A percentile compares a stretch with the other conserved stretches of the same genome.
Conservation (phyloP, 495 filamentous ascomycete genomes). For the Tuber microsphaerosporum region DNA sequence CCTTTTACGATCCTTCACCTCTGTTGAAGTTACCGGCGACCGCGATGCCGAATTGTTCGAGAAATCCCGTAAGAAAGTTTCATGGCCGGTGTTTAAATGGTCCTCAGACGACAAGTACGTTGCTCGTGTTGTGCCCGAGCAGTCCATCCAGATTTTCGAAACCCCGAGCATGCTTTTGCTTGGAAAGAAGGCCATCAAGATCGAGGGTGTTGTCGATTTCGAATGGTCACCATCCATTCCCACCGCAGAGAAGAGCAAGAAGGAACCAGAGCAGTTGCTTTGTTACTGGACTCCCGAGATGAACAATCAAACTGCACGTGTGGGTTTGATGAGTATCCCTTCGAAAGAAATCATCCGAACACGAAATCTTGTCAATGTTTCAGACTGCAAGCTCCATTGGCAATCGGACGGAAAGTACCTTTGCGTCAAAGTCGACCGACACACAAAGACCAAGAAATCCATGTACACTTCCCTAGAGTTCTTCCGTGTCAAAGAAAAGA, state of each 20-base stretch:
- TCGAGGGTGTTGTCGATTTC: slow-evolving; percentile 94
- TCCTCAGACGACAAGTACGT: slow-evolving; percentile 95
- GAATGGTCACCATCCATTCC: slow-evolving; percentile 87
- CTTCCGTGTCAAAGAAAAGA: slow-evolving; percentile 92
- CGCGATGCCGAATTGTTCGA: slow-evolving; percentile 46
- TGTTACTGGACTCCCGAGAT: slow-evolving; percentile 99
- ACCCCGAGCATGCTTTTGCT: slow-evolving; percentile 84
- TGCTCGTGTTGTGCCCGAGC: slow-evolving; percentile 76
- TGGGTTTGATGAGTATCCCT: slow-evolving; percentile 91
- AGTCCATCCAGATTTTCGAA: slow-evolving; percentile 91
- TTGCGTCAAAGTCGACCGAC: slow-evolving; percentile 96
- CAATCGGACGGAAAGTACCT: slow-evolving; percentile 88
- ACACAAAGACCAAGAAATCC: slow-evolving; percentile 98
- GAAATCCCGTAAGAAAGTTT: slow-evolving; percentile 80
- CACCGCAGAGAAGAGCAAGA: slow-evolving; percentile 63
- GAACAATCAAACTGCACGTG: slow-evolving; percentile 94
- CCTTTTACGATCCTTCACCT: slow-evolving; percentile 83
- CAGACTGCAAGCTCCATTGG: slow-evolving; percentile 95
- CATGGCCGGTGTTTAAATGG: slow-evolving; percentile 99
- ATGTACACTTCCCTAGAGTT: slow-evolving; percentile 95
- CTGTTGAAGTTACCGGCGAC: slow-evolving; percentile 55
- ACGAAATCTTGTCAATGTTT: slow-evolving; percentile 93
- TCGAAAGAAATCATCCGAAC: slow-evolving; percentile 88
- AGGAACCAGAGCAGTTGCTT: slow-evolving; percentile 73
- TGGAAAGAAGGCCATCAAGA: slow-evolving; percentile 81